Evolutionary conservation across 441 rosid genomes (phyloP).

Genomic region (Adansonia gregorii): DNA sequence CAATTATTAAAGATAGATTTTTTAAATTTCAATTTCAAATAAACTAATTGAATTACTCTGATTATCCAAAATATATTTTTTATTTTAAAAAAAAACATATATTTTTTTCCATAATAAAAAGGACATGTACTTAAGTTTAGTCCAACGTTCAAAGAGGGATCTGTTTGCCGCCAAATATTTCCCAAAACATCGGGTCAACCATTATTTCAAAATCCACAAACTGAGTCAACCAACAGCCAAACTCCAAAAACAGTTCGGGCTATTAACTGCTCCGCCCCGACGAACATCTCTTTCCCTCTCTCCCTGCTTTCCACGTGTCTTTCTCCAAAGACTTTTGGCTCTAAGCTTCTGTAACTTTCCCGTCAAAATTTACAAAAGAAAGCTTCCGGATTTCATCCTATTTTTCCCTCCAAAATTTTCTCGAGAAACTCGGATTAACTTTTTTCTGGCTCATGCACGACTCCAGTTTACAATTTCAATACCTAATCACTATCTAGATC

Average conservation of each 20-base stretch:
- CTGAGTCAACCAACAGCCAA: too few species aligned
- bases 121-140: too few species aligned
- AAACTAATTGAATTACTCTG: too few species aligned
- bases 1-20: too few species aligned
- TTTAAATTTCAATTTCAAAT: too few species aligned
- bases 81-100: too few species aligned
- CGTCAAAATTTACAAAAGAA: neutral
- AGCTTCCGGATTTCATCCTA: neutral
- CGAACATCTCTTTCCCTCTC: neutral
- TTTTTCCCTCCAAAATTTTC: neutral
- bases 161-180: too few species aligned
- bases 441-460: neutral
- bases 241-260: too few species aligned
- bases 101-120: too few species aligned
- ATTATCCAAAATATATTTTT: too few species aligned
- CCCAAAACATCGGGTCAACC: neutral
- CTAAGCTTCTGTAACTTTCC: neutral
- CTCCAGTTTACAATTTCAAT: slow-evolving; percentile 56
- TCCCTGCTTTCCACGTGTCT: slow-evolving; percentile 57
- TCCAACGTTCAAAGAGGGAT: too few species aligned
- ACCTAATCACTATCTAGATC: slow-evolving; percentile 47
- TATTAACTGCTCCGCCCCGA: neutral
- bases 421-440: neutral
- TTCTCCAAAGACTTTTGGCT: slow-evolving; percentile 22
- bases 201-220: too few species aligned